These are phyloP conservation scores for Wickerhamomyces sp. DNA, from an alignment of 1,139 yeast species.

Conservation along the genomic window DNA sequence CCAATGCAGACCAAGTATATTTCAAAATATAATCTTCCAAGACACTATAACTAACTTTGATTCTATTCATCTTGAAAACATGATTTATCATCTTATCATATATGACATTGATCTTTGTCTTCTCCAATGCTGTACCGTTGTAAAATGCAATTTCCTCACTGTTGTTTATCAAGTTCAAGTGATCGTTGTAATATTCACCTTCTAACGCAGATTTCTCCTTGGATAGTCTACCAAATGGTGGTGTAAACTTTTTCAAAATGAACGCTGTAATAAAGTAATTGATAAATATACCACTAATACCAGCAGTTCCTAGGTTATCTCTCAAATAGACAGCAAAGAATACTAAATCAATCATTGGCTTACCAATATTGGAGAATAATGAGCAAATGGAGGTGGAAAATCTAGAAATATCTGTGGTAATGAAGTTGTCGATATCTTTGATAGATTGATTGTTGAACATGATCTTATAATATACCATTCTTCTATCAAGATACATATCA, in stretches of 20 bases:
- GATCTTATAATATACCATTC: conserved; percentile 77
- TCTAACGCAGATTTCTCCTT: conserved; percentile 74
- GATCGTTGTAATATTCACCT: conserved; percentile 86
- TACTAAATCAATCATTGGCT: conserved; percentile 85
- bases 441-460: conserved; percentile 36
- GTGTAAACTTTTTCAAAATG: conserved; percentile 68
- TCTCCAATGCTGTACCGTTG: conserved; percentile 84
- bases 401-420: conserved; percentile 78
- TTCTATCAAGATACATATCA: conserved; percentile 79
- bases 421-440: conserved; percentile 61
- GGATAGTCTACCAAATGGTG: conserved; percentile 79
- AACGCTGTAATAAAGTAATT: conserved; percentile 82
- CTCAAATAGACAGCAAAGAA: conserved; percentile 82
- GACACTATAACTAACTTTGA: conserved; percentile 58
- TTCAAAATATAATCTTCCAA: conserved; percentile 85
- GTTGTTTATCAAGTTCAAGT: conserved; percentile 78
- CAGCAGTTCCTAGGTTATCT: conserved; percentile 81
- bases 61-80: conserved; percentile 36
- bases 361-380: conserved; percentile 83
- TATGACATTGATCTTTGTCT: conserved; percentile 55
- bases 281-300: conserved; percentile 74
- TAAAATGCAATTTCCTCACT: conserved; percentile 94
- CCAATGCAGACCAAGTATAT: conserved; percentile 93
- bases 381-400: conserved; percentile 83
- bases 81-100: conserved; percentile 57